A percentile compares a stretch with the other conserved stretches of the same genome.
phyloP scores from a whole-genome alignment of 2,329 filamentous ascomycete genomes.

The Beauveria australis region DNA sequence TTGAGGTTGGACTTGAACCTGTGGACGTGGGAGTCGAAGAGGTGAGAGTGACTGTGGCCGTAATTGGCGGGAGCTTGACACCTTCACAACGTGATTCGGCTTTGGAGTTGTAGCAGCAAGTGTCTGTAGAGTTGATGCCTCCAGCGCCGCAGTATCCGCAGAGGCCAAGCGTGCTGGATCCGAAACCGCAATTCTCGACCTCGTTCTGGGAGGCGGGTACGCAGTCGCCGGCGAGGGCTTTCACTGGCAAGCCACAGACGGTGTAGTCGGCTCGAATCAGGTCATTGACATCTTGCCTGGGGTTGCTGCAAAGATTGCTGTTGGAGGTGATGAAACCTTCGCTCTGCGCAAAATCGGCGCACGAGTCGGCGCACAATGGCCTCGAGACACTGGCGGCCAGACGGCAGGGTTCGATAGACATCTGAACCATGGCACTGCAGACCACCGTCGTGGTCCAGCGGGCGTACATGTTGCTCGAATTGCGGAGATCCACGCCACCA shows the following conservation, averaged over 20 bases:
- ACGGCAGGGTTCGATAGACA: conserved; percentile 63
- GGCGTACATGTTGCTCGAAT: conserved; percentile 78
- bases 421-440: conserved; percentile 91
- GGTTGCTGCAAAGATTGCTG: conserved; percentile 59
- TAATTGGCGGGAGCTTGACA: conserved; percentile 71
- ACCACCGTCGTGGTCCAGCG: conserved; percentile 87
- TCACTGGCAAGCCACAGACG: conserved; percentile 75
- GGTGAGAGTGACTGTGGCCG: conserved; percentile 56
- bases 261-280: conserved; percentile 90
- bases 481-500: conserved; percentile 63
- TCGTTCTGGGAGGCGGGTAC: conserved; percentile 74
- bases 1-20: conserved; percentile 32
- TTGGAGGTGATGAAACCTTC: conserved; percentile 79
- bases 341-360: conserved; percentile 78
- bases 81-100: conserved; percentile 64
- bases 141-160: conserved; percentile 81
- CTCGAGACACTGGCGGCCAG: conserved; percentile 55
- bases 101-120: conserved; percentile 80
- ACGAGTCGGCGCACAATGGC: conserved; percentile 84
- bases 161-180: conserved; percentile 61
- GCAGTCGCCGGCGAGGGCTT: conserved; percentile 68
- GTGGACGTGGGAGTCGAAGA: conserved; percentile 26
- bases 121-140: conserved; percentile 86
- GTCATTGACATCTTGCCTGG: conserved; percentile 55
- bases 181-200: conserved; percentile 78